These are phyloP conservation scores for Papiliotrema laurentii DNA, from an alignment of 1,284 basidiomycete species.

Conservation along the genomic window DNA sequence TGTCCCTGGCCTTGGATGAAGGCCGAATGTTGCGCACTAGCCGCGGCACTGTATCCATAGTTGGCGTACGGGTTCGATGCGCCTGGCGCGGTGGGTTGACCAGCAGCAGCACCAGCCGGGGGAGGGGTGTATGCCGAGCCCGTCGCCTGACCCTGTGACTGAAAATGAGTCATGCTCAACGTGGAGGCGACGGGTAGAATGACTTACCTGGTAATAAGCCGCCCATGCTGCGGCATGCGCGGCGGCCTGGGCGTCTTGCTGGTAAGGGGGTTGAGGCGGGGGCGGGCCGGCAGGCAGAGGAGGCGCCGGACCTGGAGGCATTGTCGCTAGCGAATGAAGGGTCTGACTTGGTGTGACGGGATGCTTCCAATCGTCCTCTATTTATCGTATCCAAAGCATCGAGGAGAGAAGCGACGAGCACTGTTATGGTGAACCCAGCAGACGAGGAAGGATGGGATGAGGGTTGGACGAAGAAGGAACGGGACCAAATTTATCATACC, in stretches of 20 bases:
- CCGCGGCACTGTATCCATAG: slow-evolving; percentile 45
- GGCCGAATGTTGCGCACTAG: slow-evolving; percentile 8
- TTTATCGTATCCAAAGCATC: not conserved
- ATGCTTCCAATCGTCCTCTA: too few species aligned
- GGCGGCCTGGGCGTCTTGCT: slow-evolving; percentile 15
- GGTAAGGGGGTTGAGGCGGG: slow-evolving; percentile 38
- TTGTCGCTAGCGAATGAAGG: too few species aligned
- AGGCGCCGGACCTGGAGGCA: slow-evolving; percentile 51
- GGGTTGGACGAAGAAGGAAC: not conserved
- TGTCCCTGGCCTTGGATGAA: not conserved
- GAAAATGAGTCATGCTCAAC: slow-evolving; percentile 4
- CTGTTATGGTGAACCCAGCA: not conserved
- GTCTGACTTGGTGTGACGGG: too few species aligned
- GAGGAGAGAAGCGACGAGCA: not conserved
- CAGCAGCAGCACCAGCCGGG: slow-evolving; percentile 8
- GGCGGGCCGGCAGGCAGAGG: slow-evolving; percentile 42
- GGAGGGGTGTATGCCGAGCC: slow-evolving; percentile 15
- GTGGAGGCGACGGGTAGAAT: too few species aligned
- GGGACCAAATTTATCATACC: not conserved
- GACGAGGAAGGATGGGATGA: not conserved
- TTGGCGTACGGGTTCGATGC: slow-evolving; percentile 40
- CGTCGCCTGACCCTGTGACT: slow-evolving; percentile 28
- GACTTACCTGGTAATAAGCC: slow-evolving; percentile 41
- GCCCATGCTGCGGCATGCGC: slow-evolving; percentile 46
- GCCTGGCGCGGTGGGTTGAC: slow-evolving; percentile 11